Evolutionary conservation across 768 basidiomycete species (phyloP).

Genomic region (Wakefieldia striispora): DNA sequence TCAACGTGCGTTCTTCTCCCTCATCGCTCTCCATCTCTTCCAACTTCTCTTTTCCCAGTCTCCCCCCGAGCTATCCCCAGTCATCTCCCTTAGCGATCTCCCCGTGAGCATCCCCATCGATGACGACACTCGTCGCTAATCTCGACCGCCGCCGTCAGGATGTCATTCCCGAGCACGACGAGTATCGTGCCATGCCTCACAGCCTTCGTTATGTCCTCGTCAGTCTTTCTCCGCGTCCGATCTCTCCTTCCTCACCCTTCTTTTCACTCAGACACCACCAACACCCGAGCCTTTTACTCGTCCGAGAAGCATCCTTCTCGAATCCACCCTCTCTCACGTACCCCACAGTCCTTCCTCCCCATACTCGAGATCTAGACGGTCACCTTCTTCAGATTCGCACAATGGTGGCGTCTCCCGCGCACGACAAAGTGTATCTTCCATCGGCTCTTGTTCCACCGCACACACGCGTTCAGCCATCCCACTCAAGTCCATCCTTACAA

Average conservation of each 20-base stretch:
- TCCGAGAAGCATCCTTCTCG: constrained; percentile 30
- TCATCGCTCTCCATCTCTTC: not conserved
- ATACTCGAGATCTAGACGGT: constrained; percentile 19
- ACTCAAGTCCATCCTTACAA: constrained; percentile 60
- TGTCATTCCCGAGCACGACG: constrained; percentile 28
- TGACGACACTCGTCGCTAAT: constrained; percentile 22
- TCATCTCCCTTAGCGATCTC: constrained; percentile 23
- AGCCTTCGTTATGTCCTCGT: constrained; percentile 31
- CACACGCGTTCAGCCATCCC: constrained; percentile 21
- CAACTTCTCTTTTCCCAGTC: constrained; percentile 12
- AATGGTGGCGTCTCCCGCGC: constrained; percentile 24
- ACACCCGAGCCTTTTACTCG: constrained; percentile 10
- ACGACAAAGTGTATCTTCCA: constrained; percentile 40
- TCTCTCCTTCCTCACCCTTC: constrained; percentile 6
- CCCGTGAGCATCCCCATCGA: constrained; percentile 25
- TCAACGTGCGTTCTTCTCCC: constrained; percentile 20
- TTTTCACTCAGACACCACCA: constrained; percentile 23
- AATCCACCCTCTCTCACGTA: constrained; percentile 8
- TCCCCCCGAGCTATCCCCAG: constrained; percentile 22
- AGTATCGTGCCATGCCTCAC: constrained; percentile 28
- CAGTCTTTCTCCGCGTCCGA: constrained; percentile 9
- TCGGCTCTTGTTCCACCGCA: constrained; percentile 31
- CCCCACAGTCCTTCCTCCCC: constrained; percentile 13
- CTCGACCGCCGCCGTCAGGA: constrained; percentile 23
- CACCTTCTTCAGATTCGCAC: constrained; percentile 16